Evolutionary conservation across 805 yeast genomes (phyloP).

Genomic region (Wickerhamiella allomyrinae): DNA sequence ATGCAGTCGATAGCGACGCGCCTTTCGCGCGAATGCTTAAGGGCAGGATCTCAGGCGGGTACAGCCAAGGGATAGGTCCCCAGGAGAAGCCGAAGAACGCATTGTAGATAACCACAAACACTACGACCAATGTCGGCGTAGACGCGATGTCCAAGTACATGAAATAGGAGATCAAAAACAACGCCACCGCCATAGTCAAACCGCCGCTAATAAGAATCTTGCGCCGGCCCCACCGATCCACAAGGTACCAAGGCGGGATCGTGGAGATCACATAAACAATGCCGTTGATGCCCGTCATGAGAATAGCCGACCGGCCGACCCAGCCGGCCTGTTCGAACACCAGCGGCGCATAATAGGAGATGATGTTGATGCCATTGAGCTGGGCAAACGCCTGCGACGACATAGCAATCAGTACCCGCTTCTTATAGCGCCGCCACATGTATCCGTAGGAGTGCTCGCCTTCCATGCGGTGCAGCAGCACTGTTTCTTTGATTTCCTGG

Average conservation of each 20-base stretch:
- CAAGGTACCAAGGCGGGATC: slow-evolving; percentile 80
- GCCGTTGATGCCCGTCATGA: slow-evolving; percentile 77
- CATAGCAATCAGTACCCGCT: slow-evolving; percentile 75
- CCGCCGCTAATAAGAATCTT: slow-evolving; percentile 75
- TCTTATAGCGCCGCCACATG: slow-evolving; percentile 62
- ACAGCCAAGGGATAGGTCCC: slow-evolving; percentile 91
- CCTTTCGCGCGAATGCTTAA: slow-evolving; percentile 76
- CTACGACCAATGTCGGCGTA: slow-evolving; percentile 61
- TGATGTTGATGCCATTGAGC: slow-evolving; percentile 83
- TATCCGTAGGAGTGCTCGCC: slow-evolving; percentile 64
- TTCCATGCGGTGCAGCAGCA: slow-evolving; percentile 60
- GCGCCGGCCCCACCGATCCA: slow-evolving; percentile 83
- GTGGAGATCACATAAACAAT: slow-evolving; percentile 50
- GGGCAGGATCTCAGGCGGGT: slow-evolving; percentile 78
- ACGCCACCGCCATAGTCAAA: slow-evolving; percentile 58
- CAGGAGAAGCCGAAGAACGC: slow-evolving; percentile 76
- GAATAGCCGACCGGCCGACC: slow-evolving; percentile 72
- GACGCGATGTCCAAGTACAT: slow-evolving; percentile 34
- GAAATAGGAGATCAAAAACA: slow-evolving; percentile 49
- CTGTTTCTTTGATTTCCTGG: slow-evolving; percentile 68
- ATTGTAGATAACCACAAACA: slow-evolving; percentile 63
- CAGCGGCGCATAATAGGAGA: slow-evolving; percentile 84
- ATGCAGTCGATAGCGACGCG: slow-evolving; percentile 78
- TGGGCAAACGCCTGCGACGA: slow-evolving; percentile 88
- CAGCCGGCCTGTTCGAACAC: slow-evolving; percentile 94